These are phyloP conservation scores for Hypoxylon cercidicola DNA, from an alignment of 495 filamentous ascomycete species.

Conservation along the genomic window DNA sequence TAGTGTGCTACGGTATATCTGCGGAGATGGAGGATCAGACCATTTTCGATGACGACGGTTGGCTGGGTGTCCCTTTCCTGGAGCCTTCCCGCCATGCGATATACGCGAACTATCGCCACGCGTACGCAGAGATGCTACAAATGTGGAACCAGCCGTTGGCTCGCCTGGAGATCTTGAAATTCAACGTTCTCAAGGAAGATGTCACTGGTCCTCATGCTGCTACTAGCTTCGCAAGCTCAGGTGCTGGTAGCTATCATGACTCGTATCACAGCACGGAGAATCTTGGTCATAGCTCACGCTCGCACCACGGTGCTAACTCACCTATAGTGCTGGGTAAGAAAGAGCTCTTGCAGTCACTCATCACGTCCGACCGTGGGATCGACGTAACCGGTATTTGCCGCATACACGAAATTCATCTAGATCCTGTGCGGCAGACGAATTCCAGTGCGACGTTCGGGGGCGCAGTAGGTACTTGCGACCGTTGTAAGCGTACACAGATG, in stretches of 20 bases:
- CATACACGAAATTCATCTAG: conserved; percentile 64
- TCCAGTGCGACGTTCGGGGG: conserved; percentile 54
- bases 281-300: conserved; percentile 28
- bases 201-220: conserved; percentile 33
- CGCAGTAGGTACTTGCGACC: conserved; percentile 65
- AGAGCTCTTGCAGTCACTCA: conserved; percentile 51
- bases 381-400: conserved; percentile 69
- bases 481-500: conserved; percentile 61
- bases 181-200: conserved; percentile 69
- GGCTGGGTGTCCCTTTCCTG: conserved; percentile 72
- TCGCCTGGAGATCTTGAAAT: conserved; percentile 85
- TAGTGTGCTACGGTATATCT: conserved; percentile 63
- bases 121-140: conserved; percentile 83
- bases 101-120: conserved; percentile 76
- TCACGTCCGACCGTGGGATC: conserved; percentile 59
- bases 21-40: conserved; percentile 78
- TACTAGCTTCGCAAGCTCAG: conserved; percentile 38
- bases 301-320: conserved; percentile 44
- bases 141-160: conserved; percentile 83
- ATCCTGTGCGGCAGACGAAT: conserved; percentile 57
- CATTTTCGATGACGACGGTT: conserved; percentile 81
- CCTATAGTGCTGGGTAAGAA: conserved; percentile 61
- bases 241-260: conserved; percentile 47
- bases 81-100: conserved; percentile 68
- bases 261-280: conserved; percentile 46